Evolutionary conservation across 768 basidiomycete genomes (phyloP), one percentile per base, ranked within the genome.

Genomic region (Pulveroboletus sp.): DNA sequence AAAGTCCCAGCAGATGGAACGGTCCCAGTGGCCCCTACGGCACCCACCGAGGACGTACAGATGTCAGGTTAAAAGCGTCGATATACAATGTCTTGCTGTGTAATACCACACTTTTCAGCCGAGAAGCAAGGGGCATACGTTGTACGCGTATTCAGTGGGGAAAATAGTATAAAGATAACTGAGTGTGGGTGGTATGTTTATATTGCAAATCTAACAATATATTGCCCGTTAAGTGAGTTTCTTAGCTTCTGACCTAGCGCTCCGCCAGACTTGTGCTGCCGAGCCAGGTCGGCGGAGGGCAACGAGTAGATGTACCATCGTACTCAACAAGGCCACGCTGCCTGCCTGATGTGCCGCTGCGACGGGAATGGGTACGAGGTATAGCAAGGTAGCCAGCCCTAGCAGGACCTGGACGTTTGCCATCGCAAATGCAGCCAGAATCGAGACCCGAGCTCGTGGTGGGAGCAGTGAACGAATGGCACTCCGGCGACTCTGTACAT

Each of bases 321-420:
- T 80, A 18, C 87, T 93, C 41, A 99, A 72, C 7, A 99, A 73
- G 35, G 86, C 76, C 7, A 98, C 87, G 60, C 93, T 95, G 6
- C 95, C 96, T 0, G 92, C 95, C 67, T 99, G 96, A 65, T 99
- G 96, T 30, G 85, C 78, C 11, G 95, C 92, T 8, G 96, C 96
- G 3, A 98, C 71, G 2, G 90, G 90, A 1, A 92, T 80, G 1
- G 96, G 96, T 2, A 98, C 96, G 33, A 97, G 79, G 68, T 95
- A 95, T 11, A 97, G 66, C 21, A 98, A 71, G 0, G 96, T 99
- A 24, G 86, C 75, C 10, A 89, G 80, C 4, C 86, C 86, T 6
- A 89, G 71, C 2, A 77, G 64, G 28, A 89, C 90, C 67, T 99
- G 96, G 0, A 92, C 66, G 57, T 93, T 91, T 24, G 81, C 89